Conservation (phyloP, 441 rosid genomes). For the Cnidoscolus chayamansa region DNA sequence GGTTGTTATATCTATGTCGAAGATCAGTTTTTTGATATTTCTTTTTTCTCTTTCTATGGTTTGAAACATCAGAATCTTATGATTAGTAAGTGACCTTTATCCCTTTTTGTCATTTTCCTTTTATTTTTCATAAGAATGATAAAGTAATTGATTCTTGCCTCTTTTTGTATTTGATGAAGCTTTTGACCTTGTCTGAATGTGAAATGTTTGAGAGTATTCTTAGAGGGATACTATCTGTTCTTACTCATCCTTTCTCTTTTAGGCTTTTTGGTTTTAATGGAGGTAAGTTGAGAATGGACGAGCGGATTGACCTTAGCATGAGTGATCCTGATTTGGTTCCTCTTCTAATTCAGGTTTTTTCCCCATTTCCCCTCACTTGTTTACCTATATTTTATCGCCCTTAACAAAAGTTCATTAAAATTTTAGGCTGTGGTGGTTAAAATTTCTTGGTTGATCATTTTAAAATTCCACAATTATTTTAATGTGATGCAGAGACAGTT, state of each 20-base stretch:
- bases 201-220: neutral
- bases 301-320: slow-evolving; percentile 92
- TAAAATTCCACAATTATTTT: neutral
- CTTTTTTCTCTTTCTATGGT: neutral
- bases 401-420: slow-evolving; percentile 11
- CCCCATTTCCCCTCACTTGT: slow-evolving; percentile 7
- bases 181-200: neutral
- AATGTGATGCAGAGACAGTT: neutral
- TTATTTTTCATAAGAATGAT: neutral
- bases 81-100: neutral
- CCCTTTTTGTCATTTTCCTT: neutral
- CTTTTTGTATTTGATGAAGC: neutral
- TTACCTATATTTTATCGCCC: slow-evolving; percentile 12
- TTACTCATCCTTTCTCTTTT: slow-evolving; percentile 18
- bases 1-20: neutral
- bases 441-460: neutral
- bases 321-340: slow-evolving; percentile 95
- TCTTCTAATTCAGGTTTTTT: slow-evolving; percentile 77
- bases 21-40: neutral
- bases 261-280: slow-evolving; percentile 86
- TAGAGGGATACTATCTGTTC: neutral
- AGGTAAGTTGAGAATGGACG: slow-evolving; percentile 92
- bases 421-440: slow-evolving; percentile 10
- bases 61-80: neutral
- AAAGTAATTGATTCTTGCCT: neutral